A percentile compares a stretch with the other conserved stretches of the same genome.
These are phyloP conservation scores for Didymella pomorum DNA, from an alignment of 2,329 filamentous ascomycete species.

Conservation along the genomic window DNA sequence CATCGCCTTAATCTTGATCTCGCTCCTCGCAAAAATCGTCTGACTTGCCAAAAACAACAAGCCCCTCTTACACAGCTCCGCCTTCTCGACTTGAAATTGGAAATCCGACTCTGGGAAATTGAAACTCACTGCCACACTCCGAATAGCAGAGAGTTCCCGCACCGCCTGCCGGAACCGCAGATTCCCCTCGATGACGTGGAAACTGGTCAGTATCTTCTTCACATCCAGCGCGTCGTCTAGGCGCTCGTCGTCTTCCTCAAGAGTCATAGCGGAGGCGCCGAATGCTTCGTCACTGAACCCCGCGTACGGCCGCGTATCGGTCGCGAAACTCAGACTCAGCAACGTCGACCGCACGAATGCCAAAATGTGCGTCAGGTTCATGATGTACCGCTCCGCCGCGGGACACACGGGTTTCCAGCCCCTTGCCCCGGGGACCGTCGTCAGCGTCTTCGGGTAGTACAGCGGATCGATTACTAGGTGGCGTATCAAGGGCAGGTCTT, in stretches of 20 bases:
- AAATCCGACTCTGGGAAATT: constrained; percentile 44
- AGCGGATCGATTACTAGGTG: constrained; percentile 41
- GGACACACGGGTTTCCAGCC: constrained; percentile 30
- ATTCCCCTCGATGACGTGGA: constrained; percentile 35
- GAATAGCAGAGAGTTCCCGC: constrained; percentile 16
- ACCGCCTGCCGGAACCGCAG: constrained; percentile 30
- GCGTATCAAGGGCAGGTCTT: constrained; percentile 32
- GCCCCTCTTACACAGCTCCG: constrained; percentile 26
- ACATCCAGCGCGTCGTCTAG: constrained; percentile 24
- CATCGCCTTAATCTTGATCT: constrained; percentile 35
- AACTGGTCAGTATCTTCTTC: constrained; percentile 32
- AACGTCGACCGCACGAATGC: constrained; percentile 21
- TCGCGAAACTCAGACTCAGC: constrained; percentile 23
- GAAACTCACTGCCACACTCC: constrained; percentile 33
- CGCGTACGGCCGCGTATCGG: constrained; percentile 27
- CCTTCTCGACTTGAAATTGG: constrained; percentile 25
- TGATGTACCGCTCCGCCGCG: constrained; percentile 33
- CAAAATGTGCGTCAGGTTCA: constrained; percentile 30
- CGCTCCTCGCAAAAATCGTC: constrained; percentile 40
- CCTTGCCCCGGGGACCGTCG: neutral
- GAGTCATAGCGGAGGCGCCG: neutral
- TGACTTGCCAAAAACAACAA: constrained; percentile 41
- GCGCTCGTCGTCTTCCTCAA: neutral
- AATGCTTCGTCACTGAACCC: constrained; percentile 10
- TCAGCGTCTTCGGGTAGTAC: constrained; percentile 28